Evolutionary conservation across 202 grass and related monocot genomes (phyloP).

Genomic region (Schoenoplectus tabernaemontani): DNA sequence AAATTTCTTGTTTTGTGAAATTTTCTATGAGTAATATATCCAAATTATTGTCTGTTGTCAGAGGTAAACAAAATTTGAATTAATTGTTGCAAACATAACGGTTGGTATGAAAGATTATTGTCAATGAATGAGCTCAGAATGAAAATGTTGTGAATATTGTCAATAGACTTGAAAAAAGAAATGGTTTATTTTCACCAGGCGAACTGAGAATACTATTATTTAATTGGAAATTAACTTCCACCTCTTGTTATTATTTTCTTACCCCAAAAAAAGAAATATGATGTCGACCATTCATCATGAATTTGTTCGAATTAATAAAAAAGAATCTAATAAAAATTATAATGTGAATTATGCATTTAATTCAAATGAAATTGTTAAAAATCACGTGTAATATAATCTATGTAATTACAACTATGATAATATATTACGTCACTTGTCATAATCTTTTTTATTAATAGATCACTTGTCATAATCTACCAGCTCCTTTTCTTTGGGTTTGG

Average conservation of each 20-base stretch:
- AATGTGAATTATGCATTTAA: neutral
- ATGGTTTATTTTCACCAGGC: neutral
- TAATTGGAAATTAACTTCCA: neutral
- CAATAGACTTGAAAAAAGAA: neutral
- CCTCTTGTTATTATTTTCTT: too few relatives aligned
- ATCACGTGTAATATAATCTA: neutral
- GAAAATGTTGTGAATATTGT: neutral
- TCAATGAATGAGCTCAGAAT: neutral
- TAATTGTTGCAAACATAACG: neutral
- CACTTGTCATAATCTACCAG: neutral
- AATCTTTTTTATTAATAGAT: too few relatives aligned
- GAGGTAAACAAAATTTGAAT: neutral
- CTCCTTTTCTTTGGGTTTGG: neutral
- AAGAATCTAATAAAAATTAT: too few relatives aligned
- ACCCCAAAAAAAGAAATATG: neutral
- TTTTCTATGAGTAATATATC: neutral
- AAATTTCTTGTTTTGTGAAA: neutral
- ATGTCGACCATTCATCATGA: neutral
- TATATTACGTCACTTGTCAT: neutral
- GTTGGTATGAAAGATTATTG: neutral
- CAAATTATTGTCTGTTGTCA: neutral
- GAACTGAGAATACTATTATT: neutral
- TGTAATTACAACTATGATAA: neutral
- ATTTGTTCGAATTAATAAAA: neutral
- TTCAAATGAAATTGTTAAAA: neutral